Evolutionary conservation across 768 basidiomycete genomes (phyloP).

Genomic region (Tephrocybe sp.): DNA sequence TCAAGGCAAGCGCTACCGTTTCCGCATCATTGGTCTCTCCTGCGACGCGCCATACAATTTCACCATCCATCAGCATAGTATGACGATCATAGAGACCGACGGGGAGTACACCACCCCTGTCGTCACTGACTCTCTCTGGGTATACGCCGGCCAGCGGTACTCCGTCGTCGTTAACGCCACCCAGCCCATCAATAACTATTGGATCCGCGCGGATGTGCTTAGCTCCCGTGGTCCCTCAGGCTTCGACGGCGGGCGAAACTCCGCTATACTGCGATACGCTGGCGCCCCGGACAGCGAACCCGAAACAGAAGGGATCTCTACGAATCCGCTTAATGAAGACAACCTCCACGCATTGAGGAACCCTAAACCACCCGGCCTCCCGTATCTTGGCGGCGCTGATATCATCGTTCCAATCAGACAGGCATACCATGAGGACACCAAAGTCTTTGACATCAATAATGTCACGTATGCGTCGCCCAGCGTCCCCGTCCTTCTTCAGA

Average conservation of each 20-base stretch:
- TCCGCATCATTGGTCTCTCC: slow-evolving; percentile 33
- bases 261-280: slow-evolving; percentile 3
- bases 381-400: background rate
- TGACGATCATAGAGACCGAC: slow-evolving; percentile 54
- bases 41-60: slow-evolving; percentile 39
- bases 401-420: slow-evolving; percentile 4
- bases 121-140: slow-evolving; percentile 36
- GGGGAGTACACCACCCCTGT: slow-evolving; percentile 40
- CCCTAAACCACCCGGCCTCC: background rate
- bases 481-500: slow-evolving; percentile 7
- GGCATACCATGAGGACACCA: background rate
- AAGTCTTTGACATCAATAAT: slow-evolving; percentile 1
- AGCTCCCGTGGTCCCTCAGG: background rate
- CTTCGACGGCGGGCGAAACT: background rate
- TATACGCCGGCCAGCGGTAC: slow-evolving; percentile 23
- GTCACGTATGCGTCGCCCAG: background rate
- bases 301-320: background rate
- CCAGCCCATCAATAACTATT: slow-evolving; percentile 52
- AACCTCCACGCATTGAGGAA: background rate
- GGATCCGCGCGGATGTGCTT: slow-evolving; percentile 31
- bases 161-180: slow-evolving; percentile 42
- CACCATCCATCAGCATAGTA: slow-evolving; percentile 42
- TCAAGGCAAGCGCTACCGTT: slow-evolving; percentile 33
- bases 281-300: background rate
- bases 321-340: slow-evolving; percentile 1